Conservation (phyloP, 148 eudicot genomes). For the Tetragonia tetragonoides region DNA sequence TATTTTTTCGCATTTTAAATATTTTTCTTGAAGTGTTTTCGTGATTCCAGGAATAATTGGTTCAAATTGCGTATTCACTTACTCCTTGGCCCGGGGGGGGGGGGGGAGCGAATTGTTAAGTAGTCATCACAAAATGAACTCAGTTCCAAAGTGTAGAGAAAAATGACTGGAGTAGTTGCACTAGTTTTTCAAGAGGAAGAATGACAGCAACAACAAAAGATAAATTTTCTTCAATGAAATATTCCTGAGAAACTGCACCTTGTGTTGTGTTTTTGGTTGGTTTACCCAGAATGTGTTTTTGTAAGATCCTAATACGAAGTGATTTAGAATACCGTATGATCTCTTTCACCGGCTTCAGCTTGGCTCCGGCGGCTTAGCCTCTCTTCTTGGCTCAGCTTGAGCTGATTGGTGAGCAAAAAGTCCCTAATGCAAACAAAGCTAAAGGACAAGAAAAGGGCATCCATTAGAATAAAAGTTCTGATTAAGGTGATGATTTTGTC, state of each 20-base stretch:
- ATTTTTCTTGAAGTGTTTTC: background rate
- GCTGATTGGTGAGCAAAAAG: background rate
- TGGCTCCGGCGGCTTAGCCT: background rate
- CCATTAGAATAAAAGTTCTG: background rate
- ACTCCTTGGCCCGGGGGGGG: background rate
- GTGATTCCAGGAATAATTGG: conserved; percentile 6
- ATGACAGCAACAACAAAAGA: background rate
- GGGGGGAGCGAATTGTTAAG: background rate
- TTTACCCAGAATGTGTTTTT: background rate
- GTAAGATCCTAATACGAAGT: background rate
- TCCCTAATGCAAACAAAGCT: background rate
- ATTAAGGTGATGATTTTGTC: background rate
- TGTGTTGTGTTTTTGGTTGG: background rate
- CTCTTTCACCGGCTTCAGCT: background rate
- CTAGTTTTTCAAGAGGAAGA: background rate
- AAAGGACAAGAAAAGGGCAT: conserved; percentile 20
- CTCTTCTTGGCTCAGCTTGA: conserved; percentile 7
- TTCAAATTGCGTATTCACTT: background rate
- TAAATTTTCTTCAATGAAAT: background rate
- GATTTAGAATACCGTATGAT: background rate
- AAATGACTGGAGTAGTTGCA: background rate
- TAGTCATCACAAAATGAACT: background rate
- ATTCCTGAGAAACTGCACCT: background rate
- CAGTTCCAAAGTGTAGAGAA: background rate
- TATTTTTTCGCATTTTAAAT: background rate